Evolutionary conservation across 2,329 filamentous ascomycete genomes (phyloP).

Genomic region (Chalaropsis ovoidea): DNA sequence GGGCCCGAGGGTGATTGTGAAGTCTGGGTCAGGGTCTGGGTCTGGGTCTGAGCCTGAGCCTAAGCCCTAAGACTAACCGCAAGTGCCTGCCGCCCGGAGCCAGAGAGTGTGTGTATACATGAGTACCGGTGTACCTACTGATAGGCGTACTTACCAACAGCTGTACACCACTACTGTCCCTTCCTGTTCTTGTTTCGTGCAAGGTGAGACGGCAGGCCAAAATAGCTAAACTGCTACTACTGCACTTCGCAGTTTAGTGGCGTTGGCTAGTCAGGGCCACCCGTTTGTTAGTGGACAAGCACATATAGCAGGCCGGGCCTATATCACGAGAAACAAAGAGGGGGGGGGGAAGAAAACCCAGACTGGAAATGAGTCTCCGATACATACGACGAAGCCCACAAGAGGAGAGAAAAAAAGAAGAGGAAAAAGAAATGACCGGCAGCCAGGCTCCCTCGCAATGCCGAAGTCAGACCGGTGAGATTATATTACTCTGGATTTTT

Average conservation of each 20-base stretch:
- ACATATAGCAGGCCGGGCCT: conserved; percentile 3
- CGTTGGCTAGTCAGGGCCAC: conserved; percentile 13
- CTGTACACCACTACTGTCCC: no score
- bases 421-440: not conserved
- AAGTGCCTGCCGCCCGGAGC: not conserved
- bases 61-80: conserved; percentile 7
- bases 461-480: conserved; percentile 4
- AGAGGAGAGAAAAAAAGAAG: conserved; percentile 3
- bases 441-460: conserved; percentile 5
- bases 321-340: not conserved
- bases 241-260: conserved; percentile 7
- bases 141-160: no score
- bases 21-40: no score
- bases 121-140: not conserved
- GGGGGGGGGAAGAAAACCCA: not conserved
- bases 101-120: not conserved
- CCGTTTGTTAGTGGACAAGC: conserved; percentile 5
- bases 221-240: not conserved
- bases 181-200: not conserved
- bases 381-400: not conserved
- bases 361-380: not conserved
- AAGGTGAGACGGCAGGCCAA: not conserved
- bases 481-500: not conserved
- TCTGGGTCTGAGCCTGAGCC: not conserved
- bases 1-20: not conserved